Conservation (phyloP, 2,329 filamentous ascomycete species). For the Epichloe glyceriae region DNA sequence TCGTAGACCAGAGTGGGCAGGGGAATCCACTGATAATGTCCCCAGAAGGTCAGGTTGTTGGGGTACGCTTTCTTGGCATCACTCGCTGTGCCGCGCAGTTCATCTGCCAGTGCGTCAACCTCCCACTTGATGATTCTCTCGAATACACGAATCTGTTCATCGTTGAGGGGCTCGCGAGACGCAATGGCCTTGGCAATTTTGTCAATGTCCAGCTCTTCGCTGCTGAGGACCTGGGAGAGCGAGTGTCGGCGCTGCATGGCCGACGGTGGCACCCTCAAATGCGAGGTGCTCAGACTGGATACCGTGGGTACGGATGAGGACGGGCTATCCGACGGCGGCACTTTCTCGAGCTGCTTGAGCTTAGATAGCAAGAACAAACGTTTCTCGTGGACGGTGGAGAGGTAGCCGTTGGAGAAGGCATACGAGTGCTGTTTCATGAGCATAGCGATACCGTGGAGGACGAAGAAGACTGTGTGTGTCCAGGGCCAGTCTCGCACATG, state of each 20-base stretch:
- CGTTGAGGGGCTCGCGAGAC: constrained; percentile 44
- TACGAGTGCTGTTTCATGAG: constrained; percentile 79
- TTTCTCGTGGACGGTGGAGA: constrained; percentile 46
- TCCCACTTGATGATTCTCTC: constrained; percentile 53
- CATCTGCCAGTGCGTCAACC: constrained; percentile 49
- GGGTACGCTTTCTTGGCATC: constrained; percentile 44
- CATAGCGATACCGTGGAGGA: constrained; percentile 61
- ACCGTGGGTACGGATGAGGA: constrained; percentile 28
- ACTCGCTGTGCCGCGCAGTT: constrained; percentile 51
- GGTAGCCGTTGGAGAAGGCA: constrained; percentile 65
- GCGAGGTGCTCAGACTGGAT: constrained; percentile 31
- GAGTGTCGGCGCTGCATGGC: constrained; percentile 30
- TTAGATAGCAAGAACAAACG: constrained; percentile 30
- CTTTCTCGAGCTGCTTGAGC: constrained; percentile 44
- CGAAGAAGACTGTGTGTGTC: constrained; percentile 70
- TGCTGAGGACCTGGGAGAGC: constrained; percentile 16
- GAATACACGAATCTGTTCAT: constrained; percentile 50
- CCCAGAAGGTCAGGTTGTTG: constrained; percentile 49
- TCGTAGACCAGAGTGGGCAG: constrained; percentile 71
- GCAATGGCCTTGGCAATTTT: constrained; percentile 49
- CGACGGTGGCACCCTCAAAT: constrained; percentile 29
- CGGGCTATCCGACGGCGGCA: constrained; percentile 32
- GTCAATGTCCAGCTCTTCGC: constrained; percentile 41
- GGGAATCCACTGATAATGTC: constrained; percentile 61
- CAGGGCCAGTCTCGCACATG: constrained; percentile 66